These are phyloP conservation scores for Solanum chiquidenum DNA, from an alignment of 257 asterid genomes.

Conservation along the genomic window DNA sequence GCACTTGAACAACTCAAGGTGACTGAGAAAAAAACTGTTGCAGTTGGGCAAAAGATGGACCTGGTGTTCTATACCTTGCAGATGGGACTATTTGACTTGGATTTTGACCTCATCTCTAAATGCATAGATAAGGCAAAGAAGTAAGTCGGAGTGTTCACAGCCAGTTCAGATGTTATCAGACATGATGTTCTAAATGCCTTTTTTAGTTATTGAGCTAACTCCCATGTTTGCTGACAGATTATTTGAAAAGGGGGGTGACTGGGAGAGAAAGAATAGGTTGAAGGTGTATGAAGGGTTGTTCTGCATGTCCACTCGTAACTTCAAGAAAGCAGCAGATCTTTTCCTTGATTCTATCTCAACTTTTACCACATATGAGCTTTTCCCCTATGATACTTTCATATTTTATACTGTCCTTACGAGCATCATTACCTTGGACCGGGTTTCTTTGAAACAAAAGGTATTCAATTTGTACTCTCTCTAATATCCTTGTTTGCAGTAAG, in stretches of 20 bases:
- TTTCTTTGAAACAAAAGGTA: constrained; percentile 86
- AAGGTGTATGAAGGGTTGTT: constrained; percentile 91
- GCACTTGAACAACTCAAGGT: constrained; percentile 90
- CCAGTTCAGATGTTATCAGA: not conserved
- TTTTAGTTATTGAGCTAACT: not conserved
- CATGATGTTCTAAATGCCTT: not conserved
- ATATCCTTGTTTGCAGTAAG: not conserved
- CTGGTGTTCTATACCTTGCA: constrained; percentile 71
- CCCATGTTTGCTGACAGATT: constrained; percentile 34
- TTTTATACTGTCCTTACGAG: constrained; percentile 85
- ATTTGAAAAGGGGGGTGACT: constrained; percentile 97
- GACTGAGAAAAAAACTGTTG: constrained; percentile 93
- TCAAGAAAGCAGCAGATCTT: constrained; percentile 84
- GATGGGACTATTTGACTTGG: constrained; percentile 86
- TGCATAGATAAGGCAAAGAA: constrained; percentile 95
- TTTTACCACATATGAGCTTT: constrained; percentile 93
- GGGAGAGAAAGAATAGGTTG: constrained; percentile 96
- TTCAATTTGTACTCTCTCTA: not conserved
- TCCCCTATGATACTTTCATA: constrained; percentile 79
- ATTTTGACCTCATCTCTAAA: constrained; percentile 82
- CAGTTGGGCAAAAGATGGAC: constrained; percentile 99
- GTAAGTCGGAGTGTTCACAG: constrained; percentile 21
- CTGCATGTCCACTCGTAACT: constrained; percentile 93
- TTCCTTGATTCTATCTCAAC: constrained; percentile 96
- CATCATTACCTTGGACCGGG: constrained; percentile 86